phyloP scores from a whole-genome alignment of 2,329 filamentous ascomycete genomes.

The Clathrospora elynae region DNA sequence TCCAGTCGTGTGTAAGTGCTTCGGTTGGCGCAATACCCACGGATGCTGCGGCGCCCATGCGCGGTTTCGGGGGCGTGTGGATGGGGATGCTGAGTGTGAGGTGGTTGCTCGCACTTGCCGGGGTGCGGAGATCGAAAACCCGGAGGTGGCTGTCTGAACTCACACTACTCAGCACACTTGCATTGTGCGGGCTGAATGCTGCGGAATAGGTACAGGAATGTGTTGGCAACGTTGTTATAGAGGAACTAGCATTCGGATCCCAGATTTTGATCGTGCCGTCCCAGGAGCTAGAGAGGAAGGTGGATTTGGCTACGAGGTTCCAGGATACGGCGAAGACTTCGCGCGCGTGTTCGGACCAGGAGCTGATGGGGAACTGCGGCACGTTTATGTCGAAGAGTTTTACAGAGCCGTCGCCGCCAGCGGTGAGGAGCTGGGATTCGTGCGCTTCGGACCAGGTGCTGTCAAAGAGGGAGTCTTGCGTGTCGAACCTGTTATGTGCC shows the following conservation, averaged over 20 bases:
- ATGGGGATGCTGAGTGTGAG: constrained; percentile 82
- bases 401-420: constrained; percentile 89
- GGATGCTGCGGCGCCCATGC: constrained; percentile 50
- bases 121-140: constrained; percentile 89
- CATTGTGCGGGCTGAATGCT: constrained; percentile 87
- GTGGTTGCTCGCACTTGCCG: constrained; percentile 84
- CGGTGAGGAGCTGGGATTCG: constrained; percentile 89
- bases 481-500: constrained; percentile 74
- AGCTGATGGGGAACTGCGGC: constrained; percentile 83
- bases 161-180: constrained; percentile 82
- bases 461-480: constrained; percentile 96
- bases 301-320: constrained; percentile 90
- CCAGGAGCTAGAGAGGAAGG: constrained; percentile 91
- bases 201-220: constrained; percentile 94
- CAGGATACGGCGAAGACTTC: constrained; percentile 93
- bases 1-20: constrained; percentile 96
- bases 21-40: constrained; percentile 69
- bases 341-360: constrained; percentile 89
- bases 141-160: constrained; percentile 87
- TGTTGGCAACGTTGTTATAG: constrained; percentile 83
- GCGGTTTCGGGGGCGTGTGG: constrained; percentile 67
- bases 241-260: constrained; percentile 77
- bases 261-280: constrained; percentile 96
- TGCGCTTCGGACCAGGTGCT: constrained; percentile 94
- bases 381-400: constrained; percentile 90